Evolutionary conservation across 257 asterid species (phyloP), one percentile per base, ranked within the genome.

Genomic region (Solanum corneliomulleri): DNA sequence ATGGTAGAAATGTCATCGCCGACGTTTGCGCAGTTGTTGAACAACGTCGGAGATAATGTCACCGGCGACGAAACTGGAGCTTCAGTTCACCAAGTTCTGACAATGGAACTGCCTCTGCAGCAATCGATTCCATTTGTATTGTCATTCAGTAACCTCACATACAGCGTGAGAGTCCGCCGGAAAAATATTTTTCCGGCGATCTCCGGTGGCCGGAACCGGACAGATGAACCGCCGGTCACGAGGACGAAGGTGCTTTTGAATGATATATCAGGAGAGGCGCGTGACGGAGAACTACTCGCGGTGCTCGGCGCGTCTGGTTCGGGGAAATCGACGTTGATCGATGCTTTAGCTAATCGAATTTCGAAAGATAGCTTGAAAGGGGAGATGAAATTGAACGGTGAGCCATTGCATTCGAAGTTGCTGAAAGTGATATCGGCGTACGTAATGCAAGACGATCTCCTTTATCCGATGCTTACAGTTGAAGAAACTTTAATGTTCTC

Each of bases 61-160:
- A 13, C 84, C 37, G 87, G 91, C 4, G 94, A 92, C 0, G 93
- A 93, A 45, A 3, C 16, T 20, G 92, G 91, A n/a, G 89, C 91
- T 14, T 93, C 96, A 49, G 92, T 71, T 49, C 94, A 92, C 39
- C 96, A 89, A 5, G 92, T 86, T 44, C 92, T 93, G 3, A 92
- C 93, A 21, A 74, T 94, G 18, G 94, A 90, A 11, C 25, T 2
- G 3, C 25, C 14, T 14, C 27, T 4, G 78, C 92, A 92, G 0
- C 91, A 92, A 0, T 84, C 95, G 0, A 87, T 95, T 41, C 97
- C 96, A 0, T 94, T 94, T 52, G 92, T 91, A 3, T 94, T 95
- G 15, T 90, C 97, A 1, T 95, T 95, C 87, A 90, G 21, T 20
- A 87, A 95, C 35, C 92, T 95, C 12, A 95, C 95, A 0, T 94